Percentiles rank a stretch among this genome's conserved stretches.
Evolutionary conservation across 208 protist species (phyloP).

Genomic region (Naegleria gruberi): DNA sequence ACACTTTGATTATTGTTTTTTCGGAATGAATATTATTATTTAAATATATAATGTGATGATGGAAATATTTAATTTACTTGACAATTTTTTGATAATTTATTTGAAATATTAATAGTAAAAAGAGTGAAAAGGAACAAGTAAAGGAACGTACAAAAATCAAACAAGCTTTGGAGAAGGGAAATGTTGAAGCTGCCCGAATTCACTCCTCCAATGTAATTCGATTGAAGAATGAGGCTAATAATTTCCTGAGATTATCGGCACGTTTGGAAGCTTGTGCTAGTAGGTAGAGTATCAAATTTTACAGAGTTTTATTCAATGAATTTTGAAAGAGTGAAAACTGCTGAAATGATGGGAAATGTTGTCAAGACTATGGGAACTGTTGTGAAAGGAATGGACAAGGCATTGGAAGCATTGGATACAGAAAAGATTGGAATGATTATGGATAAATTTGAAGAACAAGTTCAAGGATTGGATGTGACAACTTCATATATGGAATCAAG

Average conservation of each 20-base stretch:
- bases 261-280: conserved; percentile 89
- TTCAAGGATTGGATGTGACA: conserved; percentile 90
- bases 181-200: conserved; percentile 92
- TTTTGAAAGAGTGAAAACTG: conserved; percentile 31
- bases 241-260: conserved; percentile 81
- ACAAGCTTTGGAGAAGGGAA: conserved; percentile 87
- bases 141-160: conserved; percentile 79
- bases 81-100: too few species aligned
- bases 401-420: neutral
- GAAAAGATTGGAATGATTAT: conserved; percentile 71
- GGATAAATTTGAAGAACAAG: conserved; percentile 94
- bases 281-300: conserved; percentile 67
- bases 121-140: conserved; percentile 84
- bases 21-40: too few species aligned
- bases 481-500: conserved; percentile 79
- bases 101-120: too few species aligned
- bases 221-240: conserved; percentile 88
- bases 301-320: neutral
- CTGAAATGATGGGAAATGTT: conserved; percentile 82
- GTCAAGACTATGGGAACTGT: conserved; percentile 85
- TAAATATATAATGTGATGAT: too few species aligned
- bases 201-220: conserved; percentile 95
- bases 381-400: conserved; percentile 73
- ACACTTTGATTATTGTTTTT: too few species aligned
- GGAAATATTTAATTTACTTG: too few species aligned